Percentiles rank a stretch among this genome's conserved stretches.
phyloP scores from a whole-genome alignment of 805 yeast genomes.

The Kuraishia capsulata region DNA sequence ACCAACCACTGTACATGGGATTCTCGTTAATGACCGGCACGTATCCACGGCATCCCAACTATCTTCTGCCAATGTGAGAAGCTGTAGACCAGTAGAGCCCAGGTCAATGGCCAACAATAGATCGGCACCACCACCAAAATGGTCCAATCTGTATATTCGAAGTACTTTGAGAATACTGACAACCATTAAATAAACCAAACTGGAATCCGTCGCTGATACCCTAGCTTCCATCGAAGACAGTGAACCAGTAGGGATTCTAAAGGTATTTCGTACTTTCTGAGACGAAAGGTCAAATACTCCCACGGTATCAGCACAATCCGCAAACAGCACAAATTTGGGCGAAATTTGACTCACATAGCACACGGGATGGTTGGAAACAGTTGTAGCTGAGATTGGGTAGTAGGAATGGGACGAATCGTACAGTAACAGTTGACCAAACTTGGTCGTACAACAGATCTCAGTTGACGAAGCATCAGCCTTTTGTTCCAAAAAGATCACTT shows the following conservation, averaged over 20 bases:
- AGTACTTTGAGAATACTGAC: slow-evolving; percentile 14
- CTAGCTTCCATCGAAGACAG: slow-evolving; percentile 10
- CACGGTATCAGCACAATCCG: slow-evolving; percentile 15
- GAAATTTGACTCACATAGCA: slow-evolving; percentile 6
- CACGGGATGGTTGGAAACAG: slow-evolving; percentile 16
- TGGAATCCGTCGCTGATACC: background rate
- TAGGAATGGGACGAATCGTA: slow-evolving; percentile 16
- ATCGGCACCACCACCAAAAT: slow-evolving; percentile 3
- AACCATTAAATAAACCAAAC: slow-evolving; percentile 6
- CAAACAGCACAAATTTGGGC: slow-evolving; percentile 10
- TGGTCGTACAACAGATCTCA: slow-evolving; percentile 11
- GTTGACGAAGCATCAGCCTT: background rate
- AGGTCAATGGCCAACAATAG: background rate
- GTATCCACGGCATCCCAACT: background rate
- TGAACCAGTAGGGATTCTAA: slow-evolving; percentile 15
- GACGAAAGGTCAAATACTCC: slow-evolving; percentile 13
- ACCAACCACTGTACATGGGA: background rate
- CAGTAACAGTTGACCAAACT: slow-evolving; percentile 15
- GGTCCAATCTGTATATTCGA: slow-evolving; percentile 10
- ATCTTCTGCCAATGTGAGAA: background rate
- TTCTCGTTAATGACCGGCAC: background rate
- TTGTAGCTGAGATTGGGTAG: slow-evolving; percentile 12
- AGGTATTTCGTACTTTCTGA: slow-evolving; percentile 11
- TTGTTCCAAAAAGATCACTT: slow-evolving; percentile 9
- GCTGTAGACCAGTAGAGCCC: slow-evolving; percentile 6